These are phyloP conservation scores for Sutorius australiensis DNA, from an alignment of 768 basidiomycete genomes.

Conservation along the genomic window DNA sequence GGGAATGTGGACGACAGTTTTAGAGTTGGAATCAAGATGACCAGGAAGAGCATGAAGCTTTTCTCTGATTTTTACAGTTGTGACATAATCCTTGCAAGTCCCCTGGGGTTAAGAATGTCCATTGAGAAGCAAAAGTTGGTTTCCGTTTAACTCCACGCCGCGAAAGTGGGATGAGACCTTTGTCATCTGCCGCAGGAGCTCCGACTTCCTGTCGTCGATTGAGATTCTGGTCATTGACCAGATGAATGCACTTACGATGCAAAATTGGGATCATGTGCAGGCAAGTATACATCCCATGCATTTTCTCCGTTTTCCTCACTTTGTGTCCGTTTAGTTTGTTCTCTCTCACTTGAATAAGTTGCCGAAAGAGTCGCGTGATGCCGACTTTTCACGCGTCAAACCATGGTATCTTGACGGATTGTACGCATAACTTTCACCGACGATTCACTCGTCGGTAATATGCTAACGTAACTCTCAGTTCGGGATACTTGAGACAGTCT, in stretches of 20 bases:
- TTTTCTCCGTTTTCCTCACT: neutral
- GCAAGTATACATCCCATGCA: slow-evolving; percentile 37
- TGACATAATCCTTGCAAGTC: slow-evolving; percentile 91
- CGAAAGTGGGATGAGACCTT: neutral
- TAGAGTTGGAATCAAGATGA: slow-evolving; percentile 87
- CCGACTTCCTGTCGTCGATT: slow-evolving; percentile 90
- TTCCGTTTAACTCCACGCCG: neutral
- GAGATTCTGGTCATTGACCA: slow-evolving; percentile 91
- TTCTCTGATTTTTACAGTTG: slow-evolving; percentile 88
- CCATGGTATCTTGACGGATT: slow-evolving; percentile 96
- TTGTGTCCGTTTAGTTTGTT: slow-evolving; percentile 57
- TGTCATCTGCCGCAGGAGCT: slow-evolving; percentile 47
- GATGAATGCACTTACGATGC: slow-evolving; percentile 90
- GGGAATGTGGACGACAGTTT: slow-evolving; percentile 99
- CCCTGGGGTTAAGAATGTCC: slow-evolving; percentile 82
- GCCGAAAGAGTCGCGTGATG: slow-evolving; percentile 89
- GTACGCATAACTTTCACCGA: slow-evolving; percentile 47
- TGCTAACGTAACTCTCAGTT: slow-evolving; percentile 41
- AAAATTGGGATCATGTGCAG: slow-evolving; percentile 99
- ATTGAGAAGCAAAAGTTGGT: slow-evolving; percentile 93
- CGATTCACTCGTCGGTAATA: slow-evolving; percentile 40
- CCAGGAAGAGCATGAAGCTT: slow-evolving; percentile 86
- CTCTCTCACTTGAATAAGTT: slow-evolving; percentile 82
- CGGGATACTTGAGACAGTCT: slow-evolving; percentile 83
- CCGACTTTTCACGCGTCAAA: slow-evolving; percentile 96